Base-by-base conservation (phyloP, 164 flowering plant species). In the Vitis amurensis region DNA sequence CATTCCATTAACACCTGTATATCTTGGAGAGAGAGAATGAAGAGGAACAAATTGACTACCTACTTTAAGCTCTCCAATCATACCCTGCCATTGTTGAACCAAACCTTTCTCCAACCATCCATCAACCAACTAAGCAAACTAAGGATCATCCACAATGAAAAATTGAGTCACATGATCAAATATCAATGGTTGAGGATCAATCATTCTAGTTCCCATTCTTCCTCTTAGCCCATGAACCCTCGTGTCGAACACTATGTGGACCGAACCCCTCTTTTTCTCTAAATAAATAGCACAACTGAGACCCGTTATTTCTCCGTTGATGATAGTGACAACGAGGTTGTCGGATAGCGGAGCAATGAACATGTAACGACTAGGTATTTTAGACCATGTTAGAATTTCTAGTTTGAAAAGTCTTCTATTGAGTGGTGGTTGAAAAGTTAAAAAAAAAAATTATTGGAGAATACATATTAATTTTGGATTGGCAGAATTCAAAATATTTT, bases 121-220 rank as follows among this genome's bases (percentile, higher is more conserved):
- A 77, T 82, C 78, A 52, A 93, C 99, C 80, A 92, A 69, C 78
- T 87, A 82, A 37, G 77, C 77, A 81, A 95, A 93, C 61, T 75
- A 73, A 64, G 84, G 77, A 80, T 95, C 89, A 73, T 79, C 85
- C 52, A 81, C 97, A 0, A 92, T 93, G 69, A 95, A 95, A 80
- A 88, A 95, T 75, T 95, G 99, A 68, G 98, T 96, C 0, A 93
- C 98, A 71, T 95, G 99, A 74, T 93, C 98, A 79, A 95, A 95
- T 30, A 84, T 64, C 75, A 91, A 70, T 13, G 80, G 78, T 61
- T 82, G 85, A 61, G 93, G 88, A 70, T 83, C 94, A 71, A 91
- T 77, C n/a, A 80, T 50, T 76, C 99, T 90, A 13, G 99, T 95
- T 47, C 92, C 98, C 96, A 93, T 83, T 83, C 98, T 87, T 82